Base-by-base conservation (phyloP, 495 filamentous ascomycete species). In the Copromyces sp. region DNA sequence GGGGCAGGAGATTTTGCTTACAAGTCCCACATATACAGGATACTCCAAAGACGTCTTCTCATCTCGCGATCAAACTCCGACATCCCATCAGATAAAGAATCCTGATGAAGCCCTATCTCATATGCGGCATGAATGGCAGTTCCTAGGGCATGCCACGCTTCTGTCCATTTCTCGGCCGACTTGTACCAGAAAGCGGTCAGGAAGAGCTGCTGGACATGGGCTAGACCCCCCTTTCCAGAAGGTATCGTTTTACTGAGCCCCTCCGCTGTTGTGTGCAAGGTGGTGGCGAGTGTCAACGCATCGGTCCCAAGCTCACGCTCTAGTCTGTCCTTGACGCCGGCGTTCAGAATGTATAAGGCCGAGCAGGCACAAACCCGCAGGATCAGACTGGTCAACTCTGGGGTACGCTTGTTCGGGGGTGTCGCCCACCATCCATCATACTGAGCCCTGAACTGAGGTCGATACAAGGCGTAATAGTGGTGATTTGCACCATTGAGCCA, bases 101-200 rank as follows among this genome's bases (percentile, higher is more conserved):
- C 80, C 20, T 82, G 82, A 72, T 89, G 84, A 74, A 89, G 80
- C 84, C 85, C 86, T 70, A 86, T 80, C 72, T 88, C 86, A 72
- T 86, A 85, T 0, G 85, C 86, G 39, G 85, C 85, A 11, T 83
- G 82, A 68, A 87, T 84, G 17, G 82, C 81, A 68, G 76, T 73
- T 47, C 81, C 77, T 41, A 88, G 71, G 14, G 81, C 78, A 77
- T 87, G 86, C 86, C 87, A 87, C 2, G 84, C 82, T 61, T 87
- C 85, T 5, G 84, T 81, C 75, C 86, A 87, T n/a, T 81, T 76
- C 61, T 83, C 83, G 68, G 86, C 85, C 16, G 83, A 83, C 77
- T 89, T 88, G 74, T 79, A 85, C 85, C 84, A 89, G 53, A 81
- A 81, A 5, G 81, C 82, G n/a, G 81, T 85, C 3, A 87, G 76